A percentile compares a stretch with the other conserved stretches of the same genome.
Evolutionary conservation across 768 basidiomycete genomes (phyloP).

Genomic region (Boletus tomentosulus): DNA sequence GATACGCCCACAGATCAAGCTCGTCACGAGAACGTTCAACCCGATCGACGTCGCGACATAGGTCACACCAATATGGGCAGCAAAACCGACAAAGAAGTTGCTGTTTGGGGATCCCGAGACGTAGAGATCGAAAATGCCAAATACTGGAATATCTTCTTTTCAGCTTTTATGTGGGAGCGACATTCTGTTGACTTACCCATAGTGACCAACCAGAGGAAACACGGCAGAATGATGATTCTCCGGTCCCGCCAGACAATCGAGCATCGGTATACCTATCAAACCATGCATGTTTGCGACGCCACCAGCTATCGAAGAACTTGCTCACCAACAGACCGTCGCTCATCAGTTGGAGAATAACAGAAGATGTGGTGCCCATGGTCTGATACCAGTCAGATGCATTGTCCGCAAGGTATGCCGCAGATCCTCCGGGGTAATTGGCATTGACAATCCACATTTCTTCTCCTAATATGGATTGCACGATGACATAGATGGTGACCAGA

Average conservation of each 20-base stretch:
- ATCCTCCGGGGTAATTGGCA: constrained; percentile 31
- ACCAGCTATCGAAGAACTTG: background rate
- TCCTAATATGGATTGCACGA: constrained; percentile 14
- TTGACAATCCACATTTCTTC: constrained; percentile 34
- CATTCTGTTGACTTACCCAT: background rate
- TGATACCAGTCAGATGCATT: constrained; percentile 21
- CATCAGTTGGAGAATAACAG: constrained; percentile 27
- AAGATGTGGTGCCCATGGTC: constrained; percentile 26
- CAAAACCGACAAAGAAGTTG: constrained; percentile 9
- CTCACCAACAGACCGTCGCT: constrained; percentile 34
- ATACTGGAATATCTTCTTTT: background rate
- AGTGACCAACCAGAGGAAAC: constrained; percentile 8
- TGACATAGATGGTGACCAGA: constrained; percentile 26
- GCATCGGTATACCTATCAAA: constrained; percentile 33
- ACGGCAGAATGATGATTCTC: constrained; percentile 7
- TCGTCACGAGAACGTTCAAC: constrained; percentile 8
- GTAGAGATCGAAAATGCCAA: constrained; percentile 10
- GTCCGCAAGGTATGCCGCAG: constrained; percentile 26
- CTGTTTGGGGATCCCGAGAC: constrained; percentile 1
- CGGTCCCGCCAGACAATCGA: constrained; percentile 29
- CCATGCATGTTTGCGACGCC: too few relatives aligned
- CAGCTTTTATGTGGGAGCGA: background rate
- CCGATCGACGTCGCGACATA: constrained; percentile 9
- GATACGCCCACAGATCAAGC: constrained; percentile 13
- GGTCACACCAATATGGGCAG: constrained; percentile 8